Evolutionary conservation across 2,329 filamentous ascomycete genomes (phyloP), one percentile per base, ranked within the genome.

Genomic region (Fusarium decemcellulare): DNA sequence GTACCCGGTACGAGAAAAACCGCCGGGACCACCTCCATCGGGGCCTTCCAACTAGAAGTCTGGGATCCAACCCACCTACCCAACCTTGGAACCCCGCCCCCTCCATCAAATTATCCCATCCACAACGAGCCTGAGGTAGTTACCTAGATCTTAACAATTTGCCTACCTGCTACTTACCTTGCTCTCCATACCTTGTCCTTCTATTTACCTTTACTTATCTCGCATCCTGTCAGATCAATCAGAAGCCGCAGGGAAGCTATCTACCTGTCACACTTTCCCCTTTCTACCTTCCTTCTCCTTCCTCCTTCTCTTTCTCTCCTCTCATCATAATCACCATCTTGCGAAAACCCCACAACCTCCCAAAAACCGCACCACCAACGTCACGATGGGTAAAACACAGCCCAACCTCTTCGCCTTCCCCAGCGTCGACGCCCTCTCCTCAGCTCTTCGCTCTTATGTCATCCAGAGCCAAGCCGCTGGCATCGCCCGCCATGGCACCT

Each of bases 321-420:
- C 15, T 47, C 43, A 8, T 39, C 54, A 57, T 50, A 51, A 29
- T 63, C 63, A 34, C 44, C 67, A 58, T 61, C 61, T 53, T 43
- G 32, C 39, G 47, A 40, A 30, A 58, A 59, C 52, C 57, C 58
- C 68, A 68, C 59, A 44, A 47, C 63, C 61, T 23, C 18, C 40
- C 67, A 72, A 60, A 70, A 61, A 40, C 34, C 42, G 44, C 65
- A 65, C 34, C 59, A 48, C 61, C 74, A 83, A 59, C 65, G 53
- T 61, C 63, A 71, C 73, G 65, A 89, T 89, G 84, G 84, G 83
- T 75, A 88, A 87, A 76, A 79, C 80, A 71, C 86, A 88, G 76
- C 86, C 88, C 64, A 91, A 90, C 77, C 92, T 99, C 76, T 97
- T 93, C 86, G 90, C 92, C 72, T 98, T 97, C 82, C 84, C 90